These are phyloP conservation scores for Suillus spraguei DNA, from an alignment of 768 basidiomycete species.

Conservation along the genomic window DNA sequence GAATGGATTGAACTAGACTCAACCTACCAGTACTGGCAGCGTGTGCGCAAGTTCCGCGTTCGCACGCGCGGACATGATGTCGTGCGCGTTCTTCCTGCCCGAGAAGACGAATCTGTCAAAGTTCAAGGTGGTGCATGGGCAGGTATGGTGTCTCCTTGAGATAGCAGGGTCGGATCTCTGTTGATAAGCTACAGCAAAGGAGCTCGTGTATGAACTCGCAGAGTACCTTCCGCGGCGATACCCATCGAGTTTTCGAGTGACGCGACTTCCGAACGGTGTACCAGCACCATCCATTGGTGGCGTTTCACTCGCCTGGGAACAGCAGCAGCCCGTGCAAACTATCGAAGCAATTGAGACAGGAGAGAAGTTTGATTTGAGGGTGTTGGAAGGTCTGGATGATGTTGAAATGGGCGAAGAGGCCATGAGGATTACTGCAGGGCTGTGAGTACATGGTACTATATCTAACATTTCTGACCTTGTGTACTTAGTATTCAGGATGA, in stretches of 20 bases:
- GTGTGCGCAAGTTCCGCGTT: slow-evolving; percentile 60
- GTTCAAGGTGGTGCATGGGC: slow-evolving; percentile 35
- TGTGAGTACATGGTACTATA: slow-evolving; percentile 45
- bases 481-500: slow-evolving; percentile 54
- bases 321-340: slow-evolving; percentile 49
- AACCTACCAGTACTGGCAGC: slow-evolving; percentile 54
- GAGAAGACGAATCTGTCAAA: slow-evolving; percentile 41
- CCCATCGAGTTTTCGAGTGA: slow-evolving; percentile 55
- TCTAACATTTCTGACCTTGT: slow-evolving; percentile 6
- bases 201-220: slow-evolving; percentile 67
- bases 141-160: slow-evolving; percentile 19
- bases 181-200: slow-evolving; percentile 47
- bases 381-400: slow-evolving; percentile 20
- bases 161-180: background rate
- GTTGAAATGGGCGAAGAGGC: slow-evolving; percentile 46
- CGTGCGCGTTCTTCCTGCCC: slow-evolving; percentile 45
- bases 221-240: slow-evolving; percentile 68
- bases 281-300: slow-evolving; percentile 23
- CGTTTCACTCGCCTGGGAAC: slow-evolving; percentile 40
- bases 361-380: slow-evolving; percentile 52
- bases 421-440: slow-evolving; percentile 59
- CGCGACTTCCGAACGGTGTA: slow-evolving; percentile 32
- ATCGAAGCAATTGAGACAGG: slow-evolving; percentile 54
- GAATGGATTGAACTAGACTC: slow-evolving; percentile 78
- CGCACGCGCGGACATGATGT: slow-evolving; percentile 48